Conservation (phyloP, 2,329 filamentous ascomycete genomes). For the Ceratocystis destructans region DNA sequence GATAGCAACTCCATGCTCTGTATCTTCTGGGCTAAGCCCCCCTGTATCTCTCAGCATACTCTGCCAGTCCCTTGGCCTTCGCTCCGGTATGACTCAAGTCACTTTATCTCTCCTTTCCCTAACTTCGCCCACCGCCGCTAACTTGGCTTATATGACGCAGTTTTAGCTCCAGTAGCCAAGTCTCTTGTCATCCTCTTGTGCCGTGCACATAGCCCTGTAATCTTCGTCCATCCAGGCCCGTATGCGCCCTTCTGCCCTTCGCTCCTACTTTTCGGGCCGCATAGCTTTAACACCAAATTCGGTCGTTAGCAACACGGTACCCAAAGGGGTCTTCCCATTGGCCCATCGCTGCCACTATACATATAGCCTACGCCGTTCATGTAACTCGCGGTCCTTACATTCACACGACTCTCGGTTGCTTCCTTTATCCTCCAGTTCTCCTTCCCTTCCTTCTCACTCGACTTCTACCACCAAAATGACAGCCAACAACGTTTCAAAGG, state of each 20-base stretch:
- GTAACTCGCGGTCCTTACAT: background rate
- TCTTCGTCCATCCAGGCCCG: background rate
- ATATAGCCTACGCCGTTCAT: background rate
- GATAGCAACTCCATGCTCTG: too few relatives aligned
- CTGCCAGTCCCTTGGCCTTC: background rate
- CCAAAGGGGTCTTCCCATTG: background rate
- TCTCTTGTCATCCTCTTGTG: background rate
- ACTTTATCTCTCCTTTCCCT: background rate
- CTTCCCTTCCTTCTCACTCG: background rate
- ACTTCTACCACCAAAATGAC: background rate
- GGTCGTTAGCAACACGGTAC: background rate
- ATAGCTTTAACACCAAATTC: background rate
- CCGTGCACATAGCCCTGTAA: background rate
- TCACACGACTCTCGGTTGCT: background rate
- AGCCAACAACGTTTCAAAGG: constrained; percentile 1
- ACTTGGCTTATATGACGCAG: background rate
- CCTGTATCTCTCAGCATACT: too few relatives aligned
- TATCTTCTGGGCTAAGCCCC: too few relatives aligned
- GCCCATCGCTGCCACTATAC: background rate
- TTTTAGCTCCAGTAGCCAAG: too few relatives aligned
- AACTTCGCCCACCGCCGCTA: background rate
- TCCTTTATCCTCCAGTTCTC: background rate
- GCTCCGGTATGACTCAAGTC: background rate
- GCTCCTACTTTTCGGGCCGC: background rate
- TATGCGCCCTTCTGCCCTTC: background rate